phyloP scores from a whole-genome alignment of 2,329 filamentous ascomycete genomes.

The Fusarium sp. region DNA sequence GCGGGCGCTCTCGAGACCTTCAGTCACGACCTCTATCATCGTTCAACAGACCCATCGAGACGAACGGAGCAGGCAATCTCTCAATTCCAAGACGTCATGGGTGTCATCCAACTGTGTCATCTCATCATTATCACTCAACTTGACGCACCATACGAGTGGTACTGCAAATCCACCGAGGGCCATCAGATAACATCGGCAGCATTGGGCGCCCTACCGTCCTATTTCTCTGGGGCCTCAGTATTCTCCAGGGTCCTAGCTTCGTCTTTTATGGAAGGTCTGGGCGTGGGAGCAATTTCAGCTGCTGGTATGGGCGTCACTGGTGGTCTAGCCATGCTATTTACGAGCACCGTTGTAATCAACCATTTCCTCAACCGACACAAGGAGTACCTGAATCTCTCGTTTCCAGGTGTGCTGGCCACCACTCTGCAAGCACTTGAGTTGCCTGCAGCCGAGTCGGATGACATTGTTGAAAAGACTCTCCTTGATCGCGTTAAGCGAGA shows the following conservation, averaged over 20 bases:
- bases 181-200: neutral
- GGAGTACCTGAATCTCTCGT: neutral
- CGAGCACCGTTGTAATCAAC: neutral
- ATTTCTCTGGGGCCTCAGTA: neutral
- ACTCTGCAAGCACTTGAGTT: neutral
- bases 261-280: neutral
- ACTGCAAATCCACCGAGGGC: neutral
- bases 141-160: slow-evolving; percentile 5
- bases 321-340: neutral
- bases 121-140: slow-evolving; percentile 3
- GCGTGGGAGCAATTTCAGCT: neutral
- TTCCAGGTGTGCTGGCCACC: neutral
- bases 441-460: neutral
- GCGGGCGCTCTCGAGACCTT: neutral
- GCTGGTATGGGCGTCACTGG: neutral
- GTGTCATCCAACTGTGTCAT: neutral
- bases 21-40: neutral
- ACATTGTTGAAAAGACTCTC: neutral
- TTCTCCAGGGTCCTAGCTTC: neutral
- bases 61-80: neutral
- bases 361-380: neutral
- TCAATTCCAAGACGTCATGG: neutral
- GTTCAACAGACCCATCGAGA: neutral
- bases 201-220: neutral
- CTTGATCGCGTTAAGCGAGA: neutral